Evolutionary conservation across 768 basidiomycete genomes (phyloP), one percentile per base, ranked within the genome.

Genomic region (Mycena amicta): DNA sequence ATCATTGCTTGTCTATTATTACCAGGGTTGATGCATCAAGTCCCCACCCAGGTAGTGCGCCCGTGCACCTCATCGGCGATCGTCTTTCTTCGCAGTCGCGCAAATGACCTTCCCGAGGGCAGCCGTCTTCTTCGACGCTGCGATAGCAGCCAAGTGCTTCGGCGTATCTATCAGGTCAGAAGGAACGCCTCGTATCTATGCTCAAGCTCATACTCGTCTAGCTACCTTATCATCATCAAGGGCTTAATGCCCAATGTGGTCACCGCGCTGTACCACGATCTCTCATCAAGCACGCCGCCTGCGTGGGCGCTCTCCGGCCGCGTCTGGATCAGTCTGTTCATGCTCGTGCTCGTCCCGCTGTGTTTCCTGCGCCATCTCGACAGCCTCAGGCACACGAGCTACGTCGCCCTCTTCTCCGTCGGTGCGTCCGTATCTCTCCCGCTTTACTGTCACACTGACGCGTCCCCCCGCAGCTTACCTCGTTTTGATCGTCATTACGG

Each of bases 101-200:
- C 83, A 90, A 69, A 75, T 98, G 62, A 96, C 96, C 0, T 97
- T 94, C 71, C 96, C 96, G 2, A 85, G 81, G 43, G 92, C 90
- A 0, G 90, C 90, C 0, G 77, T 93, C 37, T 91, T 93, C 71
- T 96, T 98, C 67, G 96, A 98, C 71, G 87, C 87, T 3, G 96
- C 95, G 13, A 94, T 98, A 65, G 94, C 94, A 11, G 89, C 87
- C 70, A 98, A 98, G 71, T 98, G 96, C 72, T 97, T 97, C 69
- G 96, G 96, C 20, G 96, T 98, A 3, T 93, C 92, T 30, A 88
- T 95, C 66, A 94, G 93, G 84, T 93, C 26, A 53, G 54, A 22
- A n/a, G 45, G 28, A 43, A 50, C 27, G 55, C 12, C 50, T 56
- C 29, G 50, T 37, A 37, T 45, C 22, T 23, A 45, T 27, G 31